Base-by-base conservation (phyloP, 345 rosid genomes). In the Corymbia maculata region DNA sequence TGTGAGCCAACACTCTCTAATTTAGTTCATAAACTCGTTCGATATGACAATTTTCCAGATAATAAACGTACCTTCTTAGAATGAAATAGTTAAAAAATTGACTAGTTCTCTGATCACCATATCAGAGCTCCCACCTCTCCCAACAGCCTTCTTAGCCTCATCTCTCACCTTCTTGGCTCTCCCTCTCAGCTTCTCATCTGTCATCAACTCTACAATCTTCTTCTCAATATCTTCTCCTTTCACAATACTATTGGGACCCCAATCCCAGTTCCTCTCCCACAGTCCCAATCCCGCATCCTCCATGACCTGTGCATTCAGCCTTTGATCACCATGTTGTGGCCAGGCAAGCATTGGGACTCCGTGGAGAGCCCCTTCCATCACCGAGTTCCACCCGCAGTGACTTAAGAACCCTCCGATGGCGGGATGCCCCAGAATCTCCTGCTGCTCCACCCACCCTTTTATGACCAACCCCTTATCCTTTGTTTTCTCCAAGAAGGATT, bases 281-380 rank as follows among this genome's bases (percentile, higher is more conserved):
- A 87, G 14, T 86, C 94, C 92, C 88, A 89, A 53, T 55, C 91
- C 90, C 50, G 84, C 59, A 30, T n/a, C 80, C 70, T 88, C 92
- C 52, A 90, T 66, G 17, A 88, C 88, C 30, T 89, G 91, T 7
- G 93, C 92, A 53, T 91, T 93, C 57, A 90, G 36, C 85, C 88
- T 90, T 85, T 92, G 93, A 80, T 90, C 95, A 19, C 95, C 95
- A 17, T 55, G 24, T 13, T 87, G 89, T 1, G 93, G 93, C 92
- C 93, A 93, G 2, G 90, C 93, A 53, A 94, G 88, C 87, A 93
- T 24, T 5, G 85, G 89, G 36, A 92, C 90, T 21, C 94, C 93
- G 19, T 50, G 85, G 89, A 87, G 52, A 8, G 91, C 90, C 4
- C 92, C 94, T 89, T 94, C 95, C 22, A 79, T 51, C 90, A 89